These are phyloP conservation scores for Dactylis glomerata DNA, from an alignment of 176 grass and related monocot species.

Conservation along the genomic window DNA sequence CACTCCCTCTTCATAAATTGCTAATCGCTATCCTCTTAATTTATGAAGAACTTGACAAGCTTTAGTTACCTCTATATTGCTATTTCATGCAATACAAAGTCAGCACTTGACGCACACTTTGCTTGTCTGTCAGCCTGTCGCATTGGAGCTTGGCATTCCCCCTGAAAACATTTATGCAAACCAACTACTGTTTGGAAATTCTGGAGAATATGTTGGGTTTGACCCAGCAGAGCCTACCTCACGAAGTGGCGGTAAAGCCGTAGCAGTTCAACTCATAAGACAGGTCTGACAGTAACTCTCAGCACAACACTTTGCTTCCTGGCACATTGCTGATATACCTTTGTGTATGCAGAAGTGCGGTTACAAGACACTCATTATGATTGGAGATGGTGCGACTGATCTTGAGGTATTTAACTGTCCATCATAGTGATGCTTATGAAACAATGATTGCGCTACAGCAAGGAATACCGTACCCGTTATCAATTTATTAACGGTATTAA, in stretches of 20 bases:
- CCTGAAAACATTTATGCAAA: slow-evolving; percentile 59
- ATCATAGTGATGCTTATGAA: neutral
- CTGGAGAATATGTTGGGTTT: slow-evolving; percentile 60
- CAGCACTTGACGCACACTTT: neutral
- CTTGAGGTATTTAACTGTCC: slow-evolving; percentile 47
- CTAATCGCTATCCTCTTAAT: neutral
- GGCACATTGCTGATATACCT: slow-evolving; percentile 21
- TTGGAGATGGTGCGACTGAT: slow-evolving; percentile 78
- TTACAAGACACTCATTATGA: slow-evolving; percentile 48
- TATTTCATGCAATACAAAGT: neutral
- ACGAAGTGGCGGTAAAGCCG: slow-evolving; percentile 57
- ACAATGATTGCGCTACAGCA: neutral
- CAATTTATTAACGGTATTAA: neutral
- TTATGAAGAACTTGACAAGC: neutral
- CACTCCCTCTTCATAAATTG: neutral
- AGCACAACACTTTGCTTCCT: neutral
- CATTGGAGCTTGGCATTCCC: slow-evolving; percentile 52
- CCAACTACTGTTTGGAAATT: slow-evolving; percentile 48
- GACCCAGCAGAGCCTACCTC: slow-evolving; percentile 65
- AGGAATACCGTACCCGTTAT: neutral
- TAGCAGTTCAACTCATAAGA: slow-evolving; percentile 57
- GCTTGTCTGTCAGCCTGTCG: slow-evolving; percentile 46
- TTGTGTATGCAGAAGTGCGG: neutral
- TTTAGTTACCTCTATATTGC: neutral
- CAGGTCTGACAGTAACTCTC: slow-evolving; percentile 29